Evolutionary conservation across 179 eudicot species (phyloP), one percentile per base, ranked within the genome.

Genomic region (Spergularia azorica): DNA sequence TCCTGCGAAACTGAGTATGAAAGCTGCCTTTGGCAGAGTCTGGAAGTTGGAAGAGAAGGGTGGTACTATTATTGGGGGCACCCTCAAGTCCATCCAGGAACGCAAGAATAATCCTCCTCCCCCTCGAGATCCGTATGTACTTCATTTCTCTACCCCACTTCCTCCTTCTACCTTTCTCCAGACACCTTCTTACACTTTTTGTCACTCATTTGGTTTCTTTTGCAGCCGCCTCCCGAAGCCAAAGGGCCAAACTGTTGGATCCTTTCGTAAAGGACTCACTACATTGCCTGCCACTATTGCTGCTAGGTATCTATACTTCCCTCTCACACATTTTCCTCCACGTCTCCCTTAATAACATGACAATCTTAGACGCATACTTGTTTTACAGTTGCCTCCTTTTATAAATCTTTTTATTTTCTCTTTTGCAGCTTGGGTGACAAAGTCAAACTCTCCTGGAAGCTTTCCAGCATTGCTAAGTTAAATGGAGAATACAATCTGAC

Each of bases 171-270:
- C 15, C 32, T 26, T 26, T 26, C 32, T 26, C 32, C 32, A 26
- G 32, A 26, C 32, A 26, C 57, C 12, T 9, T 9, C 21, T 21
- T 39, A 41, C n/a, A n/a, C 21, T 46, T 59, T n/a, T 18, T 59
- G 14, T 67, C 10, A 15, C 6, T 14, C 36, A 5, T 56, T 41
- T 67, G 7, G 48, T 13, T 15, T 48, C 16, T 57, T 56, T 76
- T 79, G 76, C 89, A 92, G 97, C 85, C 92, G 91, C 71, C 87
- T 92, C 54, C 97, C 97, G 13, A 86, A 83, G 76, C 91, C 91
- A 61, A 91, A 91, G 84, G 97, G 97, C 71, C 97, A 92, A 83
- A 92, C 97, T 8, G 96, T 92, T 83, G 97, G 94, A 79, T 92
- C 97, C 63, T 88, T 92, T 74, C 86, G 85, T 79, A 92, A 88